Base-by-base conservation (phyloP, 2,329 filamentous ascomycete species). In the Parafenestella ontariensis region DNA sequence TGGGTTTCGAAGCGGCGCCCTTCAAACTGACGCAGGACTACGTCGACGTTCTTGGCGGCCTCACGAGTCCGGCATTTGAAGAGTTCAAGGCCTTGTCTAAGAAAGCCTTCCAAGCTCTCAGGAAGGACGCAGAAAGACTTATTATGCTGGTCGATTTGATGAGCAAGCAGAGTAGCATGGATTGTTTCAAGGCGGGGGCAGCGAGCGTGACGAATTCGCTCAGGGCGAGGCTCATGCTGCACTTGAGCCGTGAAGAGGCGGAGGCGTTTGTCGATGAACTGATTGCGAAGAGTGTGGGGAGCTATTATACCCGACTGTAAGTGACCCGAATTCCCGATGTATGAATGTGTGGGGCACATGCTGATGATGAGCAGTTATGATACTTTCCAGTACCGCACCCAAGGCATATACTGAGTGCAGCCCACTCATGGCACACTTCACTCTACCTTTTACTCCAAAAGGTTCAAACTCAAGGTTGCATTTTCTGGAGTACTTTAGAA, bases 331-430 rank as follows among this genome's bases (percentile, higher is more conserved):
- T 7, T 23, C 9, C 15, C 10, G 7, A 8, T 21, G 7, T 5
- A 5, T 13, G 5, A 15, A 21, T 10, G 23, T 23, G 6, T 13
- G n/a, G 7, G 18, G 26, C 34, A n/a, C n/a, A n/a, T 44, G 42
- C n/a, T 74, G 46, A 69, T 51, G 26, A 34, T 26, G 3, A 28
- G 9, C 58, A 91, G 89, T 77, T 92, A 92, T 70, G 89, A 92
- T 77, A 91, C 89, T 58, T 94, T 92, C 79, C 90, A 94, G 79
- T 94, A 94, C 78, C 86, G 91, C 70, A 93, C 91, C 31, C 90
- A 94, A 77, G 91, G 90, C 64, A 94, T 94, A 77, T 94, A 94
- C 77, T 94, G n/a, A n/a, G n/a, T n/a, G n/a, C n/a, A n/a, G n/a
- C n/a, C n/a, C n/a, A n/a, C n/a, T n/a, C n/a, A n/a, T n/a, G n/a